Percentiles rank a stretch among this genome's conserved stretches.
Evolutionary conservation across 1,284 basidiomycete species (phyloP).

Genomic region (Moniliophthora roreri): DNA sequence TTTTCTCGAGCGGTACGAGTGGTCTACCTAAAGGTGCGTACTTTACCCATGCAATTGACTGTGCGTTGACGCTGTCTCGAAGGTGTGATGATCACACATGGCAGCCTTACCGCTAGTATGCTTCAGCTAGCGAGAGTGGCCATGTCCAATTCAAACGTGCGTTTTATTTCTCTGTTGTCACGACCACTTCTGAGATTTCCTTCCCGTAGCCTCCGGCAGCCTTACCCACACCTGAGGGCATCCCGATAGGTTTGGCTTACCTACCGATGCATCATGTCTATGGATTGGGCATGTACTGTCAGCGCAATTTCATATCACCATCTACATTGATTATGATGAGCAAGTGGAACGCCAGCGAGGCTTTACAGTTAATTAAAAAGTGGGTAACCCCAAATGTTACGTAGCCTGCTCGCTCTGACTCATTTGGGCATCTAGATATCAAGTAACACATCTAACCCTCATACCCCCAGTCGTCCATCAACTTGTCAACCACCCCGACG

Average conservation of each 20-base stretch:
- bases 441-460: slow-evolving; percentile 47
- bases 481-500: slow-evolving; percentile 53
- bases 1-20: slow-evolving; percentile 78
- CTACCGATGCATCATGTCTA: slow-evolving; percentile 72
- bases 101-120: slow-evolving; percentile 55
- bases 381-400: slow-evolving; percentile 18
- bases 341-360: slow-evolving; percentile 55
- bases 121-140: slow-evolving; percentile 37
- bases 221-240: slow-evolving; percentile 37
- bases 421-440: slow-evolving; percentile 39
- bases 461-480: slow-evolving; percentile 72
- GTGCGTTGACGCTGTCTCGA: background rate
- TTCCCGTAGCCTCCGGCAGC: slow-evolving; percentile 35
- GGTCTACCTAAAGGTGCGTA: slow-evolving; percentile 70
- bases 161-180: background rate
- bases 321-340: slow-evolving; percentile 53
- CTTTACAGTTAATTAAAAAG: slow-evolving; percentile 42
- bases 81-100: slow-evolving; percentile 79
- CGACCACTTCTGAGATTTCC: background rate
- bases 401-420: slow-evolving; percentile 19
- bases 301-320: slow-evolving; percentile 26
- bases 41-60: background rate
- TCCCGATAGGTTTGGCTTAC: slow-evolving; percentile 51
- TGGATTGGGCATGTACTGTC: slow-evolving; percentile 39
- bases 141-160: slow-evolving; percentile 16